These are phyloP conservation scores for Aspergillus saccharolyticus DNA, from an alignment of 495 filamentous ascomycete species.

Conservation along the genomic window DNA sequence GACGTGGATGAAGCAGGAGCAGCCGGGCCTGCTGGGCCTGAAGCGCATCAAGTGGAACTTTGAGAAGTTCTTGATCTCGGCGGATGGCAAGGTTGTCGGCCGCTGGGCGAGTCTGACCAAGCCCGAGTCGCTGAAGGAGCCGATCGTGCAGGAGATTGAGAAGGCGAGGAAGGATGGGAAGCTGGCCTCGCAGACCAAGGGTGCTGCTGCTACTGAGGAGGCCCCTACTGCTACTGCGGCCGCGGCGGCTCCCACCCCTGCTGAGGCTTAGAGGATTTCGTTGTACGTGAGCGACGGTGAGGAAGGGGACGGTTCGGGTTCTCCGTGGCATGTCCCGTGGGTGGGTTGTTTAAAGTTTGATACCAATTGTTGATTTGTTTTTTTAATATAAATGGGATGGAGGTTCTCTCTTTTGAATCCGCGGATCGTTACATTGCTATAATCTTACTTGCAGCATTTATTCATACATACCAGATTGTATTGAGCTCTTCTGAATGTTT, in stretches of 20 bases:
- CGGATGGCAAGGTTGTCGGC: constrained; percentile 74
- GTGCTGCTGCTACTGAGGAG: constrained; percentile 4
- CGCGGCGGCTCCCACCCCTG: no score
- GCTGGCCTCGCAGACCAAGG: constrained; percentile 25
- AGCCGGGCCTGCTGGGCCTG: constrained; percentile 77
- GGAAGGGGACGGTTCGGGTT: no score
- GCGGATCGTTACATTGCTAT: background rate
- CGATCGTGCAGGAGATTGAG: constrained; percentile 70
- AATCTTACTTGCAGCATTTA: background rate
- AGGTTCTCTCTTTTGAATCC: background rate
- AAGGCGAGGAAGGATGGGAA: constrained; percentile 36
- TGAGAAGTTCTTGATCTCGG: constrained; percentile 92
- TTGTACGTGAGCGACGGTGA: no score
- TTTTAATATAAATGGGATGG: background rate
- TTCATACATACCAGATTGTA: background rate
- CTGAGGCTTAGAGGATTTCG: no score
- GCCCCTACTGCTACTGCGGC: background rate
- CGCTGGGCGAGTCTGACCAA: constrained; percentile 83
- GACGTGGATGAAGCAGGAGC: constrained; percentile 81
- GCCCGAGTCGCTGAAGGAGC: constrained; percentile 69
- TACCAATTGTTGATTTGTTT: background rate
- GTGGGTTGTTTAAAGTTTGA: background rate
- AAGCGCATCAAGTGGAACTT: constrained; percentile 96
- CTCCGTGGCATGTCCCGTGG: background rate
- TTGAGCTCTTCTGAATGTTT: no score